Evolutionary conservation across 257 asterid species (phyloP).

Genomic region (Petunia axillaris): DNA sequence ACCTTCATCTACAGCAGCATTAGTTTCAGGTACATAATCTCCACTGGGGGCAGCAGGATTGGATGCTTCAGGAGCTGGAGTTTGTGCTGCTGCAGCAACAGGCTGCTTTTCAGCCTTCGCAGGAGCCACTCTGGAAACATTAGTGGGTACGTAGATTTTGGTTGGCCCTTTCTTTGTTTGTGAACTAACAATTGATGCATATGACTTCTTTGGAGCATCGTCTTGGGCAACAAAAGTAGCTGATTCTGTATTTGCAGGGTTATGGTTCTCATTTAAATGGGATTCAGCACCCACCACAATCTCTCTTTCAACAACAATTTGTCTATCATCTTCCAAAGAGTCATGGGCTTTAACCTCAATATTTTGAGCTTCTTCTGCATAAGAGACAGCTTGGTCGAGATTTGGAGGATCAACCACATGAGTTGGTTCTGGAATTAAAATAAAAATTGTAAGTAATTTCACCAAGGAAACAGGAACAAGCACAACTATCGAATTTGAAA

Average conservation of each 20-base stretch:
- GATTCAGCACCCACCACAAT: slow-evolving; percentile 49
- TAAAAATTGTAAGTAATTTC: slow-evolving; percentile 28
- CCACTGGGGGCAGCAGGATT: slow-evolving; percentile 25
- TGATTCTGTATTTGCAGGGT: slow-evolving; percentile 39
- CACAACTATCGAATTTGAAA: background rate
- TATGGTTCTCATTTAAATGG: slow-evolving; percentile 47
- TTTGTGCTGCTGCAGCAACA: slow-evolving; percentile 40
- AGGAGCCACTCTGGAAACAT: slow-evolving; percentile 36
- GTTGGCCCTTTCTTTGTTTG: slow-evolving; percentile 58
- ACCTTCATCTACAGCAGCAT: slow-evolving; percentile 65
- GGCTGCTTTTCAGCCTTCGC: slow-evolving; percentile 50
- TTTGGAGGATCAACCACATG: slow-evolving; percentile 52
- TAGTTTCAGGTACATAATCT: slow-evolving; percentile 43
- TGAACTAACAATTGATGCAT: slow-evolving; percentile 85
- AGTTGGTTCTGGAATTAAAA: slow-evolving; percentile 59
- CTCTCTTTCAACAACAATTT: slow-evolving; percentile 47
- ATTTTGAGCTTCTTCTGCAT: slow-evolving; percentile 47
- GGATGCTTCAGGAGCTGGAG: slow-evolving; percentile 47
- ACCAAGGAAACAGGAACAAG: slow-evolving; percentile 16
- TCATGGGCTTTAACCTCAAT: slow-evolving; percentile 46
- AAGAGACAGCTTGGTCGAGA: slow-evolving; percentile 44
- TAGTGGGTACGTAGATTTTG: slow-evolving; percentile 62
- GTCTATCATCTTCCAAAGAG: slow-evolving; percentile 53
- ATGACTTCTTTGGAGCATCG: slow-evolving; percentile 78
- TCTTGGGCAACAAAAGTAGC: slow-evolving; percentile 53